Conservation (phyloP, 1,284 basidiomycete species). For the Cerrena zonata region DNA sequence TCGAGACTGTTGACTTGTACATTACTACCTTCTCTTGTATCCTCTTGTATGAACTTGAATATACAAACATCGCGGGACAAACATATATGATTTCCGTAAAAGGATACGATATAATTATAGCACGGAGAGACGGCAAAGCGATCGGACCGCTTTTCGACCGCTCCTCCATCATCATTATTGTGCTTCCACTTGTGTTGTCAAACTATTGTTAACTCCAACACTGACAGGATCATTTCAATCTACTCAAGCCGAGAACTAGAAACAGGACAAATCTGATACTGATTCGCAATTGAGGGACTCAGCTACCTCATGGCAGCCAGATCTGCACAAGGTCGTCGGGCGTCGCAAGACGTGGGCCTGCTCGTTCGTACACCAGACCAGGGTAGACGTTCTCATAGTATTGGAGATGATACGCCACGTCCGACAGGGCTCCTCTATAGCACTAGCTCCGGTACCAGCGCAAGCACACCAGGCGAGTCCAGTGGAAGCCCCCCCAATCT, state of each 20-base stretch:
- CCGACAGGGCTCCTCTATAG: slow-evolving; percentile 12
- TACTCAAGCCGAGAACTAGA: too few species aligned
- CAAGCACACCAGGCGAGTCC: not conserved
- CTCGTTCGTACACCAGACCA: slow-evolving; percentile 16
- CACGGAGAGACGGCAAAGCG: not conserved
- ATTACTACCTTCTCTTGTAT: too few species aligned
- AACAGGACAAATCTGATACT: too few species aligned
- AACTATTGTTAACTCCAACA: too few species aligned
- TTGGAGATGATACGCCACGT: slow-evolving; percentile 23
- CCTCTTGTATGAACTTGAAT: too few species aligned
- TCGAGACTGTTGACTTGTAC: too few species aligned
- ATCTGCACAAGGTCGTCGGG: slow-evolving; percentile 14
- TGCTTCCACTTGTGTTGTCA: too few species aligned
- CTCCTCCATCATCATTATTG: too few species aligned
- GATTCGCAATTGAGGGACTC: not conserved
- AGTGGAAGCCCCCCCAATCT: slow-evolving; percentile 5
- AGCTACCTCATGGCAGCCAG: slow-evolving; percentile 12
- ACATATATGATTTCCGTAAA: not conserved
- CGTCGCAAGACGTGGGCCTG: slow-evolving; percentile 15
- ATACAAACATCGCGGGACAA: too few species aligned
- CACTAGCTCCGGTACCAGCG: slow-evolving; percentile 7
- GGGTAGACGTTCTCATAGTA: slow-evolving; percentile 22
- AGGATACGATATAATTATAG: not conserved
- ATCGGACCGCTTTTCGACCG: not conserved
- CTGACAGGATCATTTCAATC: too few species aligned